A percentile compares a stretch with the other conserved stretches of the same genome.
phyloP scores from a whole-genome alignment of 2,329 filamentous ascomycete species.

The Penicillium palitans region DNA sequence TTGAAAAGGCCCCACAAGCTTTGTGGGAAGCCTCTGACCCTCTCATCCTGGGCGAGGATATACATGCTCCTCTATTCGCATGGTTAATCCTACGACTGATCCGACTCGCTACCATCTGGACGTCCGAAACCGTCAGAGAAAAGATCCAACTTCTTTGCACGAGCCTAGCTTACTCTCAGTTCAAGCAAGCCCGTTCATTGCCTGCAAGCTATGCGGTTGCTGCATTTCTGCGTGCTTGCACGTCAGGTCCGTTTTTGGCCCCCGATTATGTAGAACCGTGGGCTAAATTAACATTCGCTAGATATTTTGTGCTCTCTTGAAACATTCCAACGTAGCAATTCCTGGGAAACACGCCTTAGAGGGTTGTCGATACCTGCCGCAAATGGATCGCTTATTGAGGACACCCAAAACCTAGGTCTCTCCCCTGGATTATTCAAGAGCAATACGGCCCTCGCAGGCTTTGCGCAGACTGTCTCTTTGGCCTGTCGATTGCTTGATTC shows the following conservation, averaged over 20 bases:
- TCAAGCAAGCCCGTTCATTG: slow-evolving; percentile 34
- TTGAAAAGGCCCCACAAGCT: slow-evolving; percentile 69
- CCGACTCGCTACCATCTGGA: slow-evolving; percentile 46
- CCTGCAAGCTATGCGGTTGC: slow-evolving; percentile 32
- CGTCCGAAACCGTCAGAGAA: slow-evolving; percentile 43
- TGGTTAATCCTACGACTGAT: slow-evolving; percentile 58
- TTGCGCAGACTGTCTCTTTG: slow-evolving; percentile 27
- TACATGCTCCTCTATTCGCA: slow-evolving; percentile 52
- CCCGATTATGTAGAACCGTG: background rate
- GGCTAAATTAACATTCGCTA: slow-evolving; percentile 31
- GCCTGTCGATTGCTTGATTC: slow-evolving; percentile 35
- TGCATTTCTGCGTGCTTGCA: slow-evolving; percentile 37
- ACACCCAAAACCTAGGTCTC: slow-evolving; percentile 35
- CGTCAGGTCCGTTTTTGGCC: slow-evolving; percentile 37
- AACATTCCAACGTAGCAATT: slow-evolving; percentile 19
- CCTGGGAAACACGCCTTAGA: slow-evolving; percentile 6
- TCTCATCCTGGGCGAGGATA: slow-evolving; percentile 53
- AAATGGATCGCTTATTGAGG: slow-evolving; percentile 28
- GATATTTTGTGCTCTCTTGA: slow-evolving; percentile 50
- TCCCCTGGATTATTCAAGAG: slow-evolving; percentile 31
- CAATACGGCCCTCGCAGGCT: slow-evolving; percentile 29
- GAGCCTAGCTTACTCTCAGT: slow-evolving; percentile 35
- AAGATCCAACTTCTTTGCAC: slow-evolving; percentile 39
- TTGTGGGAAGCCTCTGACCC: slow-evolving; percentile 66
- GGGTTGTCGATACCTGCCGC: slow-evolving; percentile 30